Evolutionary conservation across 1,139 yeast species (phyloP), one percentile per base, ranked within the genome.

Genomic region (Meyerozyma smithsonii): DNA sequence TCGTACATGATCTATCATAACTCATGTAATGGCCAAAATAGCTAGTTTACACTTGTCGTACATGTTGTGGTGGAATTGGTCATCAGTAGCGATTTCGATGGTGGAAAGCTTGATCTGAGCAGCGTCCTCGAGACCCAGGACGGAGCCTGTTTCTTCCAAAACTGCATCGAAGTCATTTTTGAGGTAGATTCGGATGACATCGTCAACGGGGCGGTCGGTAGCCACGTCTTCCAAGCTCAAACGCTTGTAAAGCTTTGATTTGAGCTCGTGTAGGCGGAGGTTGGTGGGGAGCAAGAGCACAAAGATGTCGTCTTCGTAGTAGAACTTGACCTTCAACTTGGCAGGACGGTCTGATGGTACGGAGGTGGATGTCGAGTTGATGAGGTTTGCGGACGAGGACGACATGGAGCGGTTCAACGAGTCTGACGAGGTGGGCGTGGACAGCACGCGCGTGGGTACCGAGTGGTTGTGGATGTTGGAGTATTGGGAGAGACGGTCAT

Each of bases 221-320:
- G 20, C 21, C 10, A 30, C 7, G 16, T 17, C 8, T 16, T 48
- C 54, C 43, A 56, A 46, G 43, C 64, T 72, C 39, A 90, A 72
- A 42, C 97, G 72, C 42, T 85, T 82, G 39, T 74, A 69, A 39
- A 90, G 76, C 53, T 83, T 78, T 24, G 70, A 66, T 52, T 79
- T 77, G 45, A 92, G 65, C 40, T 83, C 89, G 28, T 61, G 66
- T 42, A 84, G 69, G 4, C 81, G 66, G 37, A 83, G 77, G 47
- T 72, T 74, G 5, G 75, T 62, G 10, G 90, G 85, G 36, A 92
- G 77, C 42, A 87, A 70, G 42, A 92, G 72, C 7, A 96, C 97
- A 68, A 92, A 88, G 20, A 90, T 84, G 58, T 90, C 97, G 52
- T 89, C 96, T 44, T 82, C 82, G 55, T 81, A 86, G 59, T 85